Percentiles rank a stretch among this genome's conserved stretches.
These are phyloP conservation scores for Mortierella sp. DNA, from an alignment of 371 early-diverging fungal species.

Conservation along the genomic window DNA sequence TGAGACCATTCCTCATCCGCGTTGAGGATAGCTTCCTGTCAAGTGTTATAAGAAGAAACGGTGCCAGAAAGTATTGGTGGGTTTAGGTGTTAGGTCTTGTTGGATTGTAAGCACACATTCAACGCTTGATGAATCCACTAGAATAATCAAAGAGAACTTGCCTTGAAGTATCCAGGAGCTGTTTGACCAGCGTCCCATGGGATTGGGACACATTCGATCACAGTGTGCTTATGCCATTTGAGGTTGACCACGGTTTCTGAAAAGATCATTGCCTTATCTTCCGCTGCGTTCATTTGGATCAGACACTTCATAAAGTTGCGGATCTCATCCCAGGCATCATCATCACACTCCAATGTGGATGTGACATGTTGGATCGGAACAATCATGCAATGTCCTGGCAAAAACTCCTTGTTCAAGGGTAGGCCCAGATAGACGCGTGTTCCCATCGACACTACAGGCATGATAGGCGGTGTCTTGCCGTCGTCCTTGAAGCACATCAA, in stretches of 20 bases:
- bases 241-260: slow-evolving; percentile 87
- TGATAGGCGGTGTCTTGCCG: slow-evolving; percentile 66
- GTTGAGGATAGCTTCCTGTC: slow-evolving; percentile 77
- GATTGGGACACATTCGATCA: slow-evolving; percentile 93
- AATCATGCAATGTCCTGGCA: slow-evolving; percentile 89
- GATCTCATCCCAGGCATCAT: slow-evolving; percentile 94
- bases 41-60: background rate
- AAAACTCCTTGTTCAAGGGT: slow-evolving; percentile 78
- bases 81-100: background rate
- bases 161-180: slow-evolving; percentile 87
- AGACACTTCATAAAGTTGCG: slow-evolving; percentile 95
- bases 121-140: too few species aligned
- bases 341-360: slow-evolving; percentile 87
- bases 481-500: slow-evolving; percentile 79
- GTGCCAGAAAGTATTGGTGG: background rate
- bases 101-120: too few species aligned
- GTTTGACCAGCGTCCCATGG: slow-evolving; percentile 80
- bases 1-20: slow-evolving; percentile 93
- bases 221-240: slow-evolving; percentile 81
- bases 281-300: slow-evolving; percentile 83
- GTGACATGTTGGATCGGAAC: slow-evolving; percentile 88
- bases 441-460: slow-evolving; percentile 83
- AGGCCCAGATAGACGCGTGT: slow-evolving; percentile 84
- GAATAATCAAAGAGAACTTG: too few species aligned
- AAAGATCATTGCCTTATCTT: slow-evolving; percentile 81